These are phyloP conservation scores for Spongospora subterranea DNA, from an alignment of 208 protist species.

Conservation along the genomic window DNA sequence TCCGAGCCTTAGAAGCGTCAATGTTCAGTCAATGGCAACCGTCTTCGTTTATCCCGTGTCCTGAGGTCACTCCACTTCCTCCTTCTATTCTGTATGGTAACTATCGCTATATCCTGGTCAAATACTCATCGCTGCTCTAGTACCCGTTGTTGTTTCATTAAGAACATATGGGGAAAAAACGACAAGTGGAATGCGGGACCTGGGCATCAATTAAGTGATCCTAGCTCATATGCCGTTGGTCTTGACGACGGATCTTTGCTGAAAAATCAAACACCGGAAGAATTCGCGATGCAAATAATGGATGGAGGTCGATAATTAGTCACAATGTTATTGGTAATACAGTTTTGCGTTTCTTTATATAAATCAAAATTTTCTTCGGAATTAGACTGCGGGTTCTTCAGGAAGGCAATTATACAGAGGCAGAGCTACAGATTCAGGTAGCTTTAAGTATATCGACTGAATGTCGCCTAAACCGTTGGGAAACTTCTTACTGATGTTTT, in stretches of 20 bases:
- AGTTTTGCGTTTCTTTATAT: neutral
- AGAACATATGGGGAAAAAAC: neutral
- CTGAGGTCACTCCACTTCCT: neutral
- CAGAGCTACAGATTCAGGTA: neutral
- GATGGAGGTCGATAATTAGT: neutral
- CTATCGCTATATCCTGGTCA: neutral
- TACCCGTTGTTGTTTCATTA: neutral
- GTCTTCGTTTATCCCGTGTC: neutral
- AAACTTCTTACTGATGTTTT: constrained; percentile 16
- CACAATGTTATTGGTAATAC: neutral
- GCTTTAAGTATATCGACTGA: constrained; percentile 53
- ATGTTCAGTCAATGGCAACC: neutral
- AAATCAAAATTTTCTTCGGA: neutral
- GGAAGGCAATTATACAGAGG: constrained; percentile 53
- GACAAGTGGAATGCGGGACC: neutral
- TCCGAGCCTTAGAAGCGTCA: neutral
- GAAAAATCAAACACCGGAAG: too few species aligned
- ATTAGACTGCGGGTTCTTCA: neutral
- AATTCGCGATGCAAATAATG: too few species aligned
- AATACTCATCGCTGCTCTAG: neutral
- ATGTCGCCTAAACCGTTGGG: constrained; percentile 9
- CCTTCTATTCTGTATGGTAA: neutral
- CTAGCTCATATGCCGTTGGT: neutral
- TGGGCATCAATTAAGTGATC: neutral
- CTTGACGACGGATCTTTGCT: neutral